Evolutionary conservation across 2,329 filamentous ascomycete genomes (phyloP), one percentile per base, ranked within the genome.

Genomic region (Epichloe aotearoae): DNA sequence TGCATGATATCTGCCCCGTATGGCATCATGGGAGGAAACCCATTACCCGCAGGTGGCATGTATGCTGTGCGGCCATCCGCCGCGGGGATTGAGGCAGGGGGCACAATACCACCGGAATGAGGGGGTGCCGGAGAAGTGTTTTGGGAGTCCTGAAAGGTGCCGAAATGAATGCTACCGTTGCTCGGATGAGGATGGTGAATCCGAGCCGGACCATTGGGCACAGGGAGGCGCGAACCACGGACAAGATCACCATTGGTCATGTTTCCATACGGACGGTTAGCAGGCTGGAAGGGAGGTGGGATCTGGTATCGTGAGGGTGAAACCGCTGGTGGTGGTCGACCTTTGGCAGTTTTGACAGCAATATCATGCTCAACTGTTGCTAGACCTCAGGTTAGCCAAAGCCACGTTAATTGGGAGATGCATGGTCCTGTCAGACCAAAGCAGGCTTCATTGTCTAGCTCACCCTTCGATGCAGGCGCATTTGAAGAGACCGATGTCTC

Each of bases 41-140:
- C 65, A 55, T 66, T 66, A 36, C 58, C 56, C 50, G 59, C 58
- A 52, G 56, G 62, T 20, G 54, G 59, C 59, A 65, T 66, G 54
- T 63, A 66, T 49, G 64, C 61, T 39, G 63, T 60, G 43, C 61
- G 63, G 30, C 64, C 64, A 49, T 66, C 62, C 5, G 61, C 61
- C 5, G 59, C 58, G 10, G 66, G 56, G 56, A 73, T 68, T 7
- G 69, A 68, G n/a, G 75, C 73, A 40, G 75, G 75, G 46, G 72
- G 71, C 44, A 71, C 71, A 49, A 74, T 72, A 50, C 67, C 70
- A 36, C 68, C 70, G 14, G 71, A 71, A 44, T 64, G 69, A 49
- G 75, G 76, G 76, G 72, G 72, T 19, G 69, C 75, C 1, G 80
- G 80, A 5, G 80, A 83, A 1, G 79, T 76, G 49, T 70, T 74